Evolutionary conservation across 371 early-diverging fungal genomes (phyloP).

Genomic region (Mortierella sp.): DNA sequence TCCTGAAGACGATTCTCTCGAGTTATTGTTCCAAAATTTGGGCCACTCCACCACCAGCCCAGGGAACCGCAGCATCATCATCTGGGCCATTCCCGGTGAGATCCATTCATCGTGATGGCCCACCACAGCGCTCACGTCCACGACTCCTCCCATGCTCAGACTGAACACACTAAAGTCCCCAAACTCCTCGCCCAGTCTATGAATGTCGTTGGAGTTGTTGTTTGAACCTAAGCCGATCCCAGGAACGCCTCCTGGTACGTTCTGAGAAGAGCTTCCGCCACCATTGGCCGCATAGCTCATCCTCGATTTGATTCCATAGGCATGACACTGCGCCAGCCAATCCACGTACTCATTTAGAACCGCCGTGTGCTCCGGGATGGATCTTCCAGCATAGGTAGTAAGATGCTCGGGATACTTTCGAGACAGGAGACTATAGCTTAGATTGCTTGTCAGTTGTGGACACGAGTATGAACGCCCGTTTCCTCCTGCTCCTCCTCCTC

Average conservation of each 20-base stretch:
- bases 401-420: constrained; percentile 42
- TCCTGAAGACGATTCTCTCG: constrained; percentile 32
- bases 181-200: constrained; percentile 10
- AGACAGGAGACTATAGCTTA: constrained; percentile 27
- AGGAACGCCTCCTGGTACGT: constrained; percentile 44
- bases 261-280: constrained; percentile 4
- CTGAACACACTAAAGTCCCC: constrained; percentile 44
- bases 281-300: constrained; percentile 19
- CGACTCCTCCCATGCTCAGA: constrained; percentile 35
- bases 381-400: constrained; percentile 39
- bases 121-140: constrained; percentile 31
- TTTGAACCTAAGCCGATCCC: constrained; percentile 35
- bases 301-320: constrained; percentile 41
- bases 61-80: constrained; percentile 55
- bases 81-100: constrained; percentile 51
- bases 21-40: constrained; percentile 55
- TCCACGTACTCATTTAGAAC: constrained; percentile 52
- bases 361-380: constrained; percentile 32
- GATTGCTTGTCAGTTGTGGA: constrained; percentile 8
- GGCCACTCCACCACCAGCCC: constrained; percentile 54
- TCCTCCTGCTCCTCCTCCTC: background rate
- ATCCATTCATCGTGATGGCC: constrained; percentile 51
- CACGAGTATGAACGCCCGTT: constrained; percentile 6
- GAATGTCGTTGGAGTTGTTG: background rate
- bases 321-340: constrained; percentile 50